Percentiles rank a stretch among this genome's conserved stretches.
Conservation (phyloP, 805 yeast genomes). For the Grigorovia yakushimaensis region DNA sequence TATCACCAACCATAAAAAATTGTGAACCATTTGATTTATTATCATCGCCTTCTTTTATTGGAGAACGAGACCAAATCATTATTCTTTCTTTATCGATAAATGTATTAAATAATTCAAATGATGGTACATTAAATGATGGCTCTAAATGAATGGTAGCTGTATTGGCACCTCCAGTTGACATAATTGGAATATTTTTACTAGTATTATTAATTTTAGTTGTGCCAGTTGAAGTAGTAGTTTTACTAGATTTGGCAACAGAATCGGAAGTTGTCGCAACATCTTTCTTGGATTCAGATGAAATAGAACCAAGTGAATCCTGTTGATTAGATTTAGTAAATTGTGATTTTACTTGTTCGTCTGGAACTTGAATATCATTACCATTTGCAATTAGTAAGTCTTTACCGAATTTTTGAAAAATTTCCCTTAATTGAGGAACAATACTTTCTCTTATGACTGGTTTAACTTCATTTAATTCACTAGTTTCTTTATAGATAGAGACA, state of each 20-base stretch:
- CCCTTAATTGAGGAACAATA: conserved; percentile 63
- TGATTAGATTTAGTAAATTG: conserved; percentile 45
- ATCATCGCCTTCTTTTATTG: conserved; percentile 15
- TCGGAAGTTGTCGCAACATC: not conserved
- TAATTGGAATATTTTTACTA: not conserved
- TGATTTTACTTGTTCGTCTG: conserved; percentile 53
- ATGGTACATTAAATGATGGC: conserved; percentile 76
- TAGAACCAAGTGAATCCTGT: conserved; percentile 16
- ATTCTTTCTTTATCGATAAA: conserved; percentile 68
- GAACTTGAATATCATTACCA: conserved; percentile 82
- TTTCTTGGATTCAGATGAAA: not conserved
- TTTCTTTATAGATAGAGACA: conserved; percentile 49
- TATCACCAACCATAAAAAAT: conserved; percentile 40
- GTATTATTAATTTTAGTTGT: conserved; percentile 2
- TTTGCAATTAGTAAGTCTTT: conserved; percentile 62
- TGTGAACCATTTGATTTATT: conserved; percentile 45
- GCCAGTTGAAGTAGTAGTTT: conserved; percentile 1
- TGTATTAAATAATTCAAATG: conserved; percentile 74
- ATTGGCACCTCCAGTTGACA: conserved; percentile 33
- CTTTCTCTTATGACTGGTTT: conserved; percentile 43
- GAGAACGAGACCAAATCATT: conserved; percentile 83
- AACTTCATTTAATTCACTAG: conserved; percentile 42
- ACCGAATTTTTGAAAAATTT: conserved; percentile 56
- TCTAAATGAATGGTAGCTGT: conserved; percentile 71
- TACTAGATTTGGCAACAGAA: not conserved